A percentile compares a stretch with the other conserved stretches of the same genome.
Conservation (phyloP, 441 rosid species). For the Erodium trifolium region DNA sequence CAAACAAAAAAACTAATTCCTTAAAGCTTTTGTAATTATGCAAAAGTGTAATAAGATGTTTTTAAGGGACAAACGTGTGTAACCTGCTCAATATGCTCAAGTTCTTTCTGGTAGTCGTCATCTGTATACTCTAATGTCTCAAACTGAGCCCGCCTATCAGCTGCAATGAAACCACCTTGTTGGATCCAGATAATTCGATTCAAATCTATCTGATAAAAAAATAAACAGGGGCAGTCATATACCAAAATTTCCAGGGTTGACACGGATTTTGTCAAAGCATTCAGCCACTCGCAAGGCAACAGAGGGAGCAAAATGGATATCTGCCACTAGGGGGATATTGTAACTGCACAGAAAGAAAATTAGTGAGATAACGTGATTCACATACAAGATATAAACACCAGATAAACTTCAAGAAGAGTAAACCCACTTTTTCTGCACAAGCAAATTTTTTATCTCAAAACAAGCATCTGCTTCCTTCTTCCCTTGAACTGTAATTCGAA, state of each 20-base stretch:
- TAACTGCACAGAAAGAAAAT: constrained; percentile 45
- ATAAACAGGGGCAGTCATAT: constrained; percentile 12
- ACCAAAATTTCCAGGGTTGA: constrained; percentile 98
- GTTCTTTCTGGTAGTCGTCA: constrained; percentile 90
- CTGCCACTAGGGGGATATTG: constrained; percentile 91
- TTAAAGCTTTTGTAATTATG: neutral
- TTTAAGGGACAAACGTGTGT: neutral
- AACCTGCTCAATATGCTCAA: constrained; percentile 87
- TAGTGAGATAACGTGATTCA: constrained; percentile 13
- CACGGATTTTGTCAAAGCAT: constrained; percentile 96
- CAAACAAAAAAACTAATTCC: neutral
- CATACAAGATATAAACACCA: constrained; percentile 14
- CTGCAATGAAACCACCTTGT: constrained; percentile 36
- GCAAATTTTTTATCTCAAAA: constrained; percentile 80
- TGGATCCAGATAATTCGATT: constrained; percentile 14
- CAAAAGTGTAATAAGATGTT: neutral
- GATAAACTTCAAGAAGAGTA: constrained; percentile 8
- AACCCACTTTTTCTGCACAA: constrained; percentile 81
- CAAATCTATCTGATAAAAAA: constrained; percentile 14
- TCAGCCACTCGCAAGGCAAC: constrained; percentile 85
- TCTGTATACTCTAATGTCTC: constrained; percentile 82
- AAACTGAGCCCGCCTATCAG: constrained; percentile 96
- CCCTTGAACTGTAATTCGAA: constrained; percentile 96
- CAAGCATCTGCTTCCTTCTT: constrained; percentile 96
- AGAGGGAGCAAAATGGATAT: constrained; percentile 91